These are phyloP conservation scores for Hanseniaspora lachancei DNA, from an alignment of 805 yeast species.

Conservation along the genomic window DNA sequence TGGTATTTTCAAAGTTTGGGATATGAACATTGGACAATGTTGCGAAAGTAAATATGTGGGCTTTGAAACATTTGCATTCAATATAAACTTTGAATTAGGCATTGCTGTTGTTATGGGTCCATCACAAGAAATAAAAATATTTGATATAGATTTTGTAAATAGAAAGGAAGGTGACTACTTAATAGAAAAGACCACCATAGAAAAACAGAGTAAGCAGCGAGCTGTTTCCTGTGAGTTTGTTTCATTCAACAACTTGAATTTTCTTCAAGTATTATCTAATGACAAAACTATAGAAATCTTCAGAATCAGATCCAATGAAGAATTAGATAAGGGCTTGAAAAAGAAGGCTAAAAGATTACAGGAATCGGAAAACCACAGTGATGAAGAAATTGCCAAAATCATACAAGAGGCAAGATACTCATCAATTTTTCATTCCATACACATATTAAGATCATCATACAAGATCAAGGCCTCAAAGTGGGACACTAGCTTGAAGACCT, in stretches of 20 bases:
- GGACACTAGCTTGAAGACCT: slow-evolving; percentile 38
- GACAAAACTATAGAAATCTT: slow-evolving; percentile 73
- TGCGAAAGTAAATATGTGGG: slow-evolving; percentile 45
- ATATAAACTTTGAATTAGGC: slow-evolving; percentile 31
- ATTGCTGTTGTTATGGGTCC: slow-evolving; percentile 56
- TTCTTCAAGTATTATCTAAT: slow-evolving; percentile 60
- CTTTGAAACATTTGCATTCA: slow-evolving; percentile 76
- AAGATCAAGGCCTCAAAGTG: slow-evolving; percentile 59
- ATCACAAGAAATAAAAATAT: slow-evolving; percentile 70
- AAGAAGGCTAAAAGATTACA: slow-evolving; percentile 65
- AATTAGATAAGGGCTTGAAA: slow-evolving; percentile 60
- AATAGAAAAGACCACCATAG: slow-evolving; percentile 49
- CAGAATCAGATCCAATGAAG: slow-evolving; percentile 62
- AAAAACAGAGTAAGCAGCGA: slow-evolving; percentile 64
- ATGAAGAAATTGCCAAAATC: slow-evolving; percentile 44
- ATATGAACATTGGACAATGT: slow-evolving; percentile 74
- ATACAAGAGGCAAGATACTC: slow-evolving; percentile 37
- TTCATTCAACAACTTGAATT: slow-evolving; percentile 21
- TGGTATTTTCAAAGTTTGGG: slow-evolving; percentile 90
- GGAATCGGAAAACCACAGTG: slow-evolving; percentile 48
- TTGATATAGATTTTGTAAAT: slow-evolving; percentile 51
- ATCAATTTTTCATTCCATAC: slow-evolving; percentile 54
- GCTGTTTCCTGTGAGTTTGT: slow-evolving; percentile 47
- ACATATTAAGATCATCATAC: slow-evolving; percentile 49
- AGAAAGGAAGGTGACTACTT: slow-evolving; percentile 40